Evolutionary conservation across 139 green algal genomes (phyloP).

Genomic region (Diplosphaera chodatii): DNA sequence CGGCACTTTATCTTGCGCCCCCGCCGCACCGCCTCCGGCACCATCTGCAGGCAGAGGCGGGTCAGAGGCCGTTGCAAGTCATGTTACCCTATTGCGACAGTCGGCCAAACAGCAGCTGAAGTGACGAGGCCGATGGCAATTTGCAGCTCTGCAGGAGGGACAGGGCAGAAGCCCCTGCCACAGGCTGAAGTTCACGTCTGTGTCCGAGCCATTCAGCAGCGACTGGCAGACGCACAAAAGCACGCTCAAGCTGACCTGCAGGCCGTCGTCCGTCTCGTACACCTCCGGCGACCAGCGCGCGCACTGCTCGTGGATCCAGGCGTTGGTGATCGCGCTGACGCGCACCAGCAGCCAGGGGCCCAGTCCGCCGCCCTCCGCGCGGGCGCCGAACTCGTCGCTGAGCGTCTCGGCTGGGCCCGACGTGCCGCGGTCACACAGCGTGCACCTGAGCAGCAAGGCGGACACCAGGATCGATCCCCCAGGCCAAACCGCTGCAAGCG

Average conservation of each 20-base stretch:
- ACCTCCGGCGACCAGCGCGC: constrained; percentile 63
- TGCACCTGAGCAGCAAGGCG: constrained; percentile 11
- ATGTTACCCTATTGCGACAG: too few species aligned
- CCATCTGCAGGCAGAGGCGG: constrained; percentile 35
- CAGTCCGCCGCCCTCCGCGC: constrained; percentile 1
- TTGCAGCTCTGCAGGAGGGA: too few species aligned
- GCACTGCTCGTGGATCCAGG: constrained; percentile 65
- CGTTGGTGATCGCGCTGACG: constrained; percentile 19
- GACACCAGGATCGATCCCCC: neutral
- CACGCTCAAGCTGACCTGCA: neutral
- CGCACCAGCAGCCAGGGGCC: constrained; percentile 21
- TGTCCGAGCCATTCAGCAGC: too few species aligned
- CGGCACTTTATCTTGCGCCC: constrained; percentile 56
- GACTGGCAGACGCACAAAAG: neutral
- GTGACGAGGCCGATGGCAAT: too few species aligned
- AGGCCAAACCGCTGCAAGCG: too few species aligned
- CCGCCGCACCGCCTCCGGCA: constrained; percentile 47
- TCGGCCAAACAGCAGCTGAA: too few species aligned
- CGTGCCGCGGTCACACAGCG: constrained; percentile 21
- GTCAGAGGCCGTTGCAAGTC: too few species aligned
- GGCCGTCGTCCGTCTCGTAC: neutral
- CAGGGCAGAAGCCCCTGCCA: too few species aligned
- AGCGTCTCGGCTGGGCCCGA: neutral
- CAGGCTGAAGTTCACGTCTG: too few species aligned
- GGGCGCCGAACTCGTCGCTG: neutral